Base-by-base conservation (phyloP, 2,329 filamentous ascomycete genomes). In the Penicillium sp. region DNA sequence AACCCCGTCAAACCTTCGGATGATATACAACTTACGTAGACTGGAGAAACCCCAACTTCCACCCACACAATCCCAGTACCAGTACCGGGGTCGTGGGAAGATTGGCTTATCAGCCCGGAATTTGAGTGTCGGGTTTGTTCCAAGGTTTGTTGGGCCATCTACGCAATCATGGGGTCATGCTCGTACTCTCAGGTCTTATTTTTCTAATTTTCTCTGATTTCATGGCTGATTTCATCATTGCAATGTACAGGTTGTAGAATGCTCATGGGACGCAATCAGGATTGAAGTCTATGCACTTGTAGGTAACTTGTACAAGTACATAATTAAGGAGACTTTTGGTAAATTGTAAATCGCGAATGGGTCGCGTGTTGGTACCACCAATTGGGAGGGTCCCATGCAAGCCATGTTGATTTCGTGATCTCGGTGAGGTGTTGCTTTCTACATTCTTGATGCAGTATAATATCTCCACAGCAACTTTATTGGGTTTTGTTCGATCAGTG, bases 151-250 rank as follows among this genome's bases (percentile, higher is more conserved):
- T 14, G 13, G 13, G 13, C 38, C 32, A 21, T 14, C 13, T 53
- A 53, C 50, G 50, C 45, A 53, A 48, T 53, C n/a, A 18, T 53
- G 45, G 44, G 31, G 42, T 53, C 50, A 53, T 53, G 48, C 36
- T 24, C 13, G 13, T 14, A 34, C 31, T 34, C 31, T 11, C 31
- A 10, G 10, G 10, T 14, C 10, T 14, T 34, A 10, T 11, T 34
- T 11, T 34, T 8, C 29, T 18, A 18, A 2, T 18, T 18, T 18
- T 18, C 18, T 18, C 18, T 18, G 18, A 18, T 1, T 18, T 18
- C 18, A 18, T 18, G 18, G 18, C 18, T 18, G 18, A 18, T 18
- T 18, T 18, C 18, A 18, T 43, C 41, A 27, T 38, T 38, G 18
- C 27, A 36, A 16, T 21, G 7, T 32, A 18, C 18, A 18, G 18